Evolutionary conservation across 1,284 basidiomycete species (phyloP).

Genomic region (Earliella scabrosa): DNA sequence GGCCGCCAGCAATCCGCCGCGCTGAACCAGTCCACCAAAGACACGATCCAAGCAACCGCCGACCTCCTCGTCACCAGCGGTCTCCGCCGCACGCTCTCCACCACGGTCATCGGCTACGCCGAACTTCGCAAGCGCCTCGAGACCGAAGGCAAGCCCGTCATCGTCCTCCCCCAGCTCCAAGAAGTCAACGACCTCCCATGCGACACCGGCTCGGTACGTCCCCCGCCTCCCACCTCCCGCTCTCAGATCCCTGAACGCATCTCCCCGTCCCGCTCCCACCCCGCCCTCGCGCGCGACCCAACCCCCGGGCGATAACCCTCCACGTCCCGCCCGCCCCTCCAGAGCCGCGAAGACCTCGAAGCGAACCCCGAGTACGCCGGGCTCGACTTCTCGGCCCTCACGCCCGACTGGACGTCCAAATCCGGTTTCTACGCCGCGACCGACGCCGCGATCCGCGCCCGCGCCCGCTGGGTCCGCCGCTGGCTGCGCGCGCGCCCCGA

Average conservation of each 20-base stretch:
- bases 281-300: too few relatives aligned
- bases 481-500: conserved; percentile 39
- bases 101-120: conserved; percentile 35
- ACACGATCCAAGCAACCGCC: conserved; percentile 36
- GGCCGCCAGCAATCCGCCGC: conserved; percentile 37
- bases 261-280: too few relatives aligned
- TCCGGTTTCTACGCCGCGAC: conserved; percentile 33
- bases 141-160: conserved; percentile 32
- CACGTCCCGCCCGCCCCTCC: background rate
- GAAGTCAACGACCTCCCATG: conserved; percentile 36
- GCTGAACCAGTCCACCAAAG: conserved; percentile 33
- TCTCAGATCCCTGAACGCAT: background rate
- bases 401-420: conserved; percentile 39
- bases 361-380: conserved; percentile 37
- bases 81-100: conserved; percentile 39
- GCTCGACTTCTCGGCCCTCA: conserved; percentile 35
- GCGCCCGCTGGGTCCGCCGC: conserved; percentile 36
- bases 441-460: conserved; percentile 29
- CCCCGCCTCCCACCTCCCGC: background rate
- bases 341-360: conserved; percentile 35
- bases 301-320: background rate
- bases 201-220: conserved; percentile 36
- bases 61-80: conserved; percentile 39
- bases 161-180: conserved; percentile 38
- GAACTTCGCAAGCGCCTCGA: conserved; percentile 33